These are phyloP conservation scores for Conringia planisiliqua DNA, from an alignment of 345 rosid species.

Conservation along the genomic window DNA sequence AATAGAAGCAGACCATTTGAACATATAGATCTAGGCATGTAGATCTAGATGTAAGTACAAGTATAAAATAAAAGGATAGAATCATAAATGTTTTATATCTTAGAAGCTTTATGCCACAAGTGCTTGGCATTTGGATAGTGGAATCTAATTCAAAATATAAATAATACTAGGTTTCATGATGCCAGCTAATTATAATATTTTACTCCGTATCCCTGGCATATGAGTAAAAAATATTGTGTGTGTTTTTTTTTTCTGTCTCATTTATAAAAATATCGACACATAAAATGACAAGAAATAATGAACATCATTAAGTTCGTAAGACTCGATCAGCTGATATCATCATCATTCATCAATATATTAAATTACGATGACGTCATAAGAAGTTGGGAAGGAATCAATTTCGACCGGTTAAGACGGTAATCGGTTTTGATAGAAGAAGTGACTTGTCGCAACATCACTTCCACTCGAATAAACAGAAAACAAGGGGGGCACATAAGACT, in stretches of 20 bases:
- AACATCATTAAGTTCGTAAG: neutral
- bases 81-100: neutral
- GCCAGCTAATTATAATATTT: slow-evolving; percentile 30
- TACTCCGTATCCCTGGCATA: slow-evolving; percentile 15
- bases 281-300: slow-evolving; percentile 9
- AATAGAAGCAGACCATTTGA: neutral
- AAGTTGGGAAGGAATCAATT: neutral
- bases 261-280: neutral
- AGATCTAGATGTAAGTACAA: slow-evolving; percentile 12
- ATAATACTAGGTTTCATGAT: slow-evolving; percentile 20
- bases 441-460: slow-evolving; percentile 31
- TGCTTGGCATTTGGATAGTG: slow-evolving; percentile 23
- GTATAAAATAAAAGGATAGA: neutral
- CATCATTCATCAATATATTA: neutral
- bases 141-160: slow-evolving; percentile 9
- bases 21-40: neutral
- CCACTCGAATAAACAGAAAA: slow-evolving; percentile 18
- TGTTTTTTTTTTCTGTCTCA: neutral
- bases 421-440: slow-evolving; percentile 13
- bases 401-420: slow-evolving; percentile 30
- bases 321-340: slow-evolving; percentile 17
- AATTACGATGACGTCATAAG: slow-evolving; percentile 1
- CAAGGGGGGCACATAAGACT: slow-evolving; percentile 16
- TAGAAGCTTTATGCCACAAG: slow-evolving; percentile 1
- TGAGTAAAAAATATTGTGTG: neutral